Conservation (phyloP, 2,329 filamentous ascomycete genomes). For the Fusarium equiseti region DNA sequence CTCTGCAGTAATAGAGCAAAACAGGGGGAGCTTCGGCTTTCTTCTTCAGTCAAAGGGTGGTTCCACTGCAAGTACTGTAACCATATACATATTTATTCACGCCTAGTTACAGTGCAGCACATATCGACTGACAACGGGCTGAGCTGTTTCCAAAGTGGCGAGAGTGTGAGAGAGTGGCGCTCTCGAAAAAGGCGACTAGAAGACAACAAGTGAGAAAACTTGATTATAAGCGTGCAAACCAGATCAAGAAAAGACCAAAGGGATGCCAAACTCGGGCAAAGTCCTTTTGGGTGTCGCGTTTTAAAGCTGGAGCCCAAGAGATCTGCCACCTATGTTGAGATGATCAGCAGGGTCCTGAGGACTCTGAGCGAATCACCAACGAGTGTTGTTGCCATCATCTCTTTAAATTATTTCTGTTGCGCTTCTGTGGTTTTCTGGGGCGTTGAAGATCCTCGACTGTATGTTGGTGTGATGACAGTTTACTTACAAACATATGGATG, state of each 20-base stretch:
- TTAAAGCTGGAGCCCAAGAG: slow-evolving; percentile 7
- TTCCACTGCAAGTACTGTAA: slow-evolving; percentile 25
- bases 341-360: slow-evolving; percentile 43
- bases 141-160: slow-evolving; percentile 20
- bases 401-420: slow-evolving; percentile 10
- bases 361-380: slow-evolving; percentile 30
- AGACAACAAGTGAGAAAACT: slow-evolving; percentile 26
- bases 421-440: slow-evolving; percentile 20
- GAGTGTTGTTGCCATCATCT: slow-evolving; percentile 3
- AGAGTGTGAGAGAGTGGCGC: slow-evolving; percentile 38
- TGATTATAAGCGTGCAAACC: slow-evolving; percentile 25
- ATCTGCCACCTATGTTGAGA: slow-evolving; percentile 38
- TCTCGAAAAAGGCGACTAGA: slow-evolving; percentile 9
- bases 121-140: slow-evolving; percentile 18
- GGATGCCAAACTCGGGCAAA: slow-evolving; percentile 18
- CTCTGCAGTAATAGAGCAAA: neutral
- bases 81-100: slow-evolving; percentile 1
- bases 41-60: slow-evolving; percentile 9
- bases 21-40: slow-evolving; percentile 30
- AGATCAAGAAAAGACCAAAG: neutral
- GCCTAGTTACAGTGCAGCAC: neutral
- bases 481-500: slow-evolving; percentile 18
- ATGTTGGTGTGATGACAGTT: slow-evolving; percentile 12
- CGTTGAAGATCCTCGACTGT: neutral
- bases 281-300: slow-evolving; percentile 19